Evolutionary conservation across 2,329 filamentous ascomycete genomes (phyloP).

Genomic region (Exophiala viscosa): DNA sequence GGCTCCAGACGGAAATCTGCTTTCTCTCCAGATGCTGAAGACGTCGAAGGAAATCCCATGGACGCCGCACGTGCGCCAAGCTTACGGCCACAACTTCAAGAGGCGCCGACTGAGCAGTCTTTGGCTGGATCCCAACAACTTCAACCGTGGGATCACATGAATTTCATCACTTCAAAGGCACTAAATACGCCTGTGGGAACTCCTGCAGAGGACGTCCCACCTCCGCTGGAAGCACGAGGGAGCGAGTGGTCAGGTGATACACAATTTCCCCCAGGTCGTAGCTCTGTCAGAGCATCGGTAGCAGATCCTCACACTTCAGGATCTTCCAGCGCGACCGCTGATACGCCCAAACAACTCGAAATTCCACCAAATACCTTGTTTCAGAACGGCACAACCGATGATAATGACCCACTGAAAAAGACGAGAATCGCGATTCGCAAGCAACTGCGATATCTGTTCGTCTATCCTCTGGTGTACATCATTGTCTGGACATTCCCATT

Average conservation of each 20-base stretch:
- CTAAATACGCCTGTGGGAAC: slow-evolving; percentile 4
- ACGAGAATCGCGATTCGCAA: slow-evolving; percentile 58
- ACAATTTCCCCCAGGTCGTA: background rate
- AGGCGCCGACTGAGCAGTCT: background rate
- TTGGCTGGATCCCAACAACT: background rate
- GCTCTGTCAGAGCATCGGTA: background rate
- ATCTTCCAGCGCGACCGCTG: background rate
- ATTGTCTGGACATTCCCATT: slow-evolving; percentile 71
- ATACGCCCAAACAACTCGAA: background rate
- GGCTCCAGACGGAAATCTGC: slow-evolving; percentile 6
- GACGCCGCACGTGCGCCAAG: background rate
- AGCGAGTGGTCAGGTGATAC: slow-evolving; percentile 21
- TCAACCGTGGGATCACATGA: slow-evolving; percentile 24
- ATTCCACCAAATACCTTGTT: background rate
- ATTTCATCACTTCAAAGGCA: slow-evolving; percentile 23
- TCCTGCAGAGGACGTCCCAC: background rate
- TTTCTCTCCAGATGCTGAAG: background rate
- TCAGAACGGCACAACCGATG: background rate
- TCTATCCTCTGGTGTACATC: slow-evolving; percentile 71
- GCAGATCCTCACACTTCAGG: background rate
- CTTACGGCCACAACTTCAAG: background rate
- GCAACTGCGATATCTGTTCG: slow-evolving; percentile 68
- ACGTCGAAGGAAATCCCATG: slow-evolving; percentile 3
- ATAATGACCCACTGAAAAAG: slow-evolving; percentile 30
- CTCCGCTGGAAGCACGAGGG: slow-evolving; percentile 2